Conservation (phyloP, 1,139 yeast species). For the Dujonia santamariae region DNA sequence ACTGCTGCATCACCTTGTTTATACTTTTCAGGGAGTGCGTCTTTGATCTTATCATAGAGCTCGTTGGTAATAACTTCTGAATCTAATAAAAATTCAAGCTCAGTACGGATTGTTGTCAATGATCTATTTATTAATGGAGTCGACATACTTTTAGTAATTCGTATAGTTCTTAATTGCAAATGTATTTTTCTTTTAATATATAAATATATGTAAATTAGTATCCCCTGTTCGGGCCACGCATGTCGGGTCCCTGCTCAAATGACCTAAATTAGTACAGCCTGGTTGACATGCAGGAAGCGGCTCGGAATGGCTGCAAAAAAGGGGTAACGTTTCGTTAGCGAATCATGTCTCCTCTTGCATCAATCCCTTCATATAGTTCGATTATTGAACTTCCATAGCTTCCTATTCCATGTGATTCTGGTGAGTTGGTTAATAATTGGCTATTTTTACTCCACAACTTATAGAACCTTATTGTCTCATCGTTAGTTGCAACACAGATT, state of each 20-base stretch:
- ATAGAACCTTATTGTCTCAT: slow-evolving; percentile 72
- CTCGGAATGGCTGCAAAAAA: neutral
- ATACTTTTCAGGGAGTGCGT: slow-evolving; percentile 59
- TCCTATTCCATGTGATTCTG: slow-evolving; percentile 33
- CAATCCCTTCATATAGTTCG: slow-evolving; percentile 56
- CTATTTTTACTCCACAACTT: slow-evolving; percentile 50
- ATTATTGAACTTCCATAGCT: slow-evolving; percentile 58
- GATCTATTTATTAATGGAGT: slow-evolving; percentile 76
- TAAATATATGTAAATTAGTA: too few relatives aligned
- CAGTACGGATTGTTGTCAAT: slow-evolving; percentile 68
- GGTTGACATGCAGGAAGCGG: too few relatives aligned
- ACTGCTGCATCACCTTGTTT: slow-evolving; percentile 53
- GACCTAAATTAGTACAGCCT: too few relatives aligned
- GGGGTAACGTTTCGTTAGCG: too few relatives aligned
- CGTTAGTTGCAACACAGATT: slow-evolving; percentile 73
- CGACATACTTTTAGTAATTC: slow-evolving; percentile 34
- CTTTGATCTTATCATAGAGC: slow-evolving; percentile 50
- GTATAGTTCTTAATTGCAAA: too few relatives aligned
- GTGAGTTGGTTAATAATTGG: slow-evolving; percentile 27
- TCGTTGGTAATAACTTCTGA: slow-evolving; percentile 68
- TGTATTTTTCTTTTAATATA: too few relatives aligned
- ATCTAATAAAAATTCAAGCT: slow-evolving; percentile 76
- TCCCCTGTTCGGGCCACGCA: too few relatives aligned
- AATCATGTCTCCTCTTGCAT: slow-evolving; percentile 15
- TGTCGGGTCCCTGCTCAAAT: too few relatives aligned